Base-by-base conservation (phyloP, 1,284 basidiomycete genomes). In the Cutaneotrichosporon cutaneum region DNA sequence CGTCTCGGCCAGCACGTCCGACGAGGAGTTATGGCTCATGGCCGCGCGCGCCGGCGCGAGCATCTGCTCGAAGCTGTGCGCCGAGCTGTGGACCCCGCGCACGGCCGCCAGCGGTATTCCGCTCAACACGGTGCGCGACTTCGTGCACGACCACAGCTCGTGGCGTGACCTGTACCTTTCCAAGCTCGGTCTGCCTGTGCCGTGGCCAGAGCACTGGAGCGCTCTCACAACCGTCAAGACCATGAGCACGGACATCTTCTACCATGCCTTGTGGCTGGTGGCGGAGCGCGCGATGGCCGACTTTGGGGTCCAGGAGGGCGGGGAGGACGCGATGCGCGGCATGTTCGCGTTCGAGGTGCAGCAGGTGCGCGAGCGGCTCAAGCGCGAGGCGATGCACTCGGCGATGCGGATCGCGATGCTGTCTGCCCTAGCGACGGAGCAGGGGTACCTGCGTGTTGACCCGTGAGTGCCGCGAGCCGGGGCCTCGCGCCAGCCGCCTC, bases 131-230 rank as follows among this genome's bases (percentile, higher is more conserved):
- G 78, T 93, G 4, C 78, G 82, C 56, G 81, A 79, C 4, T 84
- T 91, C 68, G 85, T 87, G 22, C 79, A 81, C 21, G 80, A 84
- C n/a, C 83, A 92, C 30, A 81, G 82, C 58, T 82, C 85, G 53
- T 96, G 92, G 92, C 83, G 88, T 58, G 86, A 88, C 27, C 81
- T 86, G 42, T 88, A 89, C 72, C 84, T 95, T 22, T 83, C 83
- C 36, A 83, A 84, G 56, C 89, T 94, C 22, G 92, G 92, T 18
- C 90, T 94, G 27, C 92, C 92, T 2, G 85, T 84, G 59, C 87
- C 89, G 71, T 90, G 91, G 78, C 87, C 89, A 56, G 84, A 86
- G 2, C 85, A 88, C 63, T 94, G 93, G 92, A 90, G 93, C 72
- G 96, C 95, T 71, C 86, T 92, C 36, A 88, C 89, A 50, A 92